Percentiles rank a stretch among this genome's conserved stretches.
These are phyloP conservation scores for Sphenostylis stenocarpa DNA, from an alignment of 306 rosid species.

Conservation along the genomic window DNA sequence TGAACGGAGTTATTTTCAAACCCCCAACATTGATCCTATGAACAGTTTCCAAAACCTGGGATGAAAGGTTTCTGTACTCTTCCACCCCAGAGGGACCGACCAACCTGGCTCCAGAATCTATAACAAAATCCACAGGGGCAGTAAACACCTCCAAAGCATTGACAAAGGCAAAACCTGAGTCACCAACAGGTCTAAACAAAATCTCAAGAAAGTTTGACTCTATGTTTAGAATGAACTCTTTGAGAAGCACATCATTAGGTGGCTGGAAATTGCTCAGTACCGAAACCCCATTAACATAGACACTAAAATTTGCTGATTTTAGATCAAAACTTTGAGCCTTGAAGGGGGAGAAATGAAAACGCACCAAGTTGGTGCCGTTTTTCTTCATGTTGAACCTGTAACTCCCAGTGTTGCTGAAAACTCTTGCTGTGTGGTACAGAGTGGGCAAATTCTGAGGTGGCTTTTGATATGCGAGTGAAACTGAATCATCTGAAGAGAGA, in stretches of 20 bases:
- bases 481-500: slow-evolving; percentile 49
- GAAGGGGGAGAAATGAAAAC: slow-evolving; percentile 90
- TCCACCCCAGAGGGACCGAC: slow-evolving; percentile 50
- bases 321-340: slow-evolving; percentile 51
- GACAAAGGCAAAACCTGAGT: slow-evolving; percentile 63
- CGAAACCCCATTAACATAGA: slow-evolving; percentile 49
- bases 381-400: slow-evolving; percentile 65
- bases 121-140: slow-evolving; percentile 71
- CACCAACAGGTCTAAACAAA: slow-evolving; percentile 55
- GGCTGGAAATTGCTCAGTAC: slow-evolving; percentile 40
- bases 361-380: slow-evolving; percentile 76
- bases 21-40: slow-evolving; percentile 95
- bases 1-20: slow-evolving; percentile 73
- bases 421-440: slow-evolving; percentile 77
- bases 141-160: slow-evolving; percentile 83
- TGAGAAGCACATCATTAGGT: slow-evolving; percentile 40
- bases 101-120: slow-evolving; percentile 67
- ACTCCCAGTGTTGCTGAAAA: slow-evolving; percentile 55
- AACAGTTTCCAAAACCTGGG: slow-evolving; percentile 74
- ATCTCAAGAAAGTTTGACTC: slow-evolving; percentile 55
- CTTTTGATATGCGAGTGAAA: slow-evolving; percentile 52
- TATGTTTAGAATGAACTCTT: slow-evolving; percentile 62
- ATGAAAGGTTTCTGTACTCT: slow-evolving; percentile 61
- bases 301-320: slow-evolving; percentile 60
- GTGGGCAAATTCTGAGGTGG: slow-evolving; percentile 48